Percentiles rank a stretch among this genome's conserved stretches.
These are phyloP conservation scores for Penicillium sp. DNA, from an alignment of 2,329 filamentous ascomycete species.

Conservation along the genomic window DNA sequence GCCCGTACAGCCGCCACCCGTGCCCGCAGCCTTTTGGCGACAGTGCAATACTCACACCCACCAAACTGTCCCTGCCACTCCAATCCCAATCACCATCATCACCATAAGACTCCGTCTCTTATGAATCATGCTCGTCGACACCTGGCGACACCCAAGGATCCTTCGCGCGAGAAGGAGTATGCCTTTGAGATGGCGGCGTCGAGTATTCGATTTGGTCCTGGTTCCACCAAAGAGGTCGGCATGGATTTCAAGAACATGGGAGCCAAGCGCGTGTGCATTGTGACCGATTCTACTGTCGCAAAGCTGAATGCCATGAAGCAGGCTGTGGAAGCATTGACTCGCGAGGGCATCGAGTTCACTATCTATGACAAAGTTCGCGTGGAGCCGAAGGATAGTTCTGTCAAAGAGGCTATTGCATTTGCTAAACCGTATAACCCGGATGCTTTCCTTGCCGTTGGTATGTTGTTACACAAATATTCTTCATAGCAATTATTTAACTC, in stretches of 20 bases:
- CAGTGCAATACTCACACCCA: conserved; percentile 89
- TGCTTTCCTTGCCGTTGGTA: conserved; percentile 87
- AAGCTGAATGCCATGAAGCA: conserved; percentile 89
- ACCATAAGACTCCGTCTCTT: conserved; percentile 61
- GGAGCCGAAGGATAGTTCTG: conserved; percentile 94
- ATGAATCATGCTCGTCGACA: conserved; percentile 63
- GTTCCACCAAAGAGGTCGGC: conserved; percentile 91
- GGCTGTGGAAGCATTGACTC: conserved; percentile 77
- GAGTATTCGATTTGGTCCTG: conserved; percentile 90
- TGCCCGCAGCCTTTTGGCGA: conserved; percentile 71
- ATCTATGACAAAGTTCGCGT: conserved; percentile 82
- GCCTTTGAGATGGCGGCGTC: conserved; percentile 99
- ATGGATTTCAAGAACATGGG: conserved; percentile 97
- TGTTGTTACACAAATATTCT: conserved; percentile 17
- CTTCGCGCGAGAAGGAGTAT: conserved; percentile 83
- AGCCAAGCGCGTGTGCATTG: conserved; percentile 84
- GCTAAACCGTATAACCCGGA: conserved; percentile 81
- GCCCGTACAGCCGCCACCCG: conserved; percentile 54
- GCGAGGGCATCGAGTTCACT: conserved; percentile 78
- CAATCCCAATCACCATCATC: conserved; percentile 81
- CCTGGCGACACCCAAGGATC: conserved; percentile 78
- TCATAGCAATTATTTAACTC: neutral
- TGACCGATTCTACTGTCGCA: conserved; percentile 83
- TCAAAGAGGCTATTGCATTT: conserved; percentile 88
- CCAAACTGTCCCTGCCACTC: conserved; percentile 91